Conservation (phyloP, 108 stramenopile species). For the Poteriospumella lacustris region DNA sequence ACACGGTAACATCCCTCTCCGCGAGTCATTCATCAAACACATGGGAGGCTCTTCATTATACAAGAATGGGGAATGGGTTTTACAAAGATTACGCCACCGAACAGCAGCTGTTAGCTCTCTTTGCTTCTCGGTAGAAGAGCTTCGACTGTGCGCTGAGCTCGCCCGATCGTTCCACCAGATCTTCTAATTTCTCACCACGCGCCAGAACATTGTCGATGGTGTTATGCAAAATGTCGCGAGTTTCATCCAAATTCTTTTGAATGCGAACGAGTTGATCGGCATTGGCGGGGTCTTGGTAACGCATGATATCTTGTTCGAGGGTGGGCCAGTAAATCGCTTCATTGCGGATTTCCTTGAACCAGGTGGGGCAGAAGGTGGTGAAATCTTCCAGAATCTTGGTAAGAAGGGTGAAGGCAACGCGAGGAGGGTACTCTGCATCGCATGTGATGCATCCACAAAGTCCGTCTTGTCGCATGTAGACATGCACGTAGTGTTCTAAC, state of each 20-base stretch:
- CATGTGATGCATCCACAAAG: slow-evolving; percentile 82
- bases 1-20: too few relatives aligned
- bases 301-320: slow-evolving; percentile 47
- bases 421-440: slow-evolving; percentile 92
- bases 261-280: slow-evolving; percentile 97
- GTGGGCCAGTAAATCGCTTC: slow-evolving; percentile 50
- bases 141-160: slow-evolving; percentile 92
- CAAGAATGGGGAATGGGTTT: too few relatives aligned
- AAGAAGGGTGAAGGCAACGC: slow-evolving; percentile 92
- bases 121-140: slow-evolving; percentile 99
- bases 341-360: slow-evolving; percentile 51
- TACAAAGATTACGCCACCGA: slow-evolving; percentile 34
- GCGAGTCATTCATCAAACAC: too few relatives aligned
- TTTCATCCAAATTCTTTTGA: slow-evolving; percentile 96
- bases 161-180: slow-evolving; percentile 87
- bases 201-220: slow-evolving; percentile 96
- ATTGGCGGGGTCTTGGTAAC: slow-evolving; percentile 73
- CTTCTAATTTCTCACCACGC: slow-evolving; percentile 92
- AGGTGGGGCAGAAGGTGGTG: slow-evolving; percentile 61
- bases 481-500: slow-evolving; percentile 86
- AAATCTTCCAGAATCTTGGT: slow-evolving; percentile 92
- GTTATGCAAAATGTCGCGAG: slow-evolving; percentile 93
- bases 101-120: slow-evolving; percentile 97
- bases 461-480: slow-evolving; percentile 90
- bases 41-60: too few relatives aligned